Conservation (phyloP, 78 protist genomes). For the Protostelium mycophagum region DNA sequence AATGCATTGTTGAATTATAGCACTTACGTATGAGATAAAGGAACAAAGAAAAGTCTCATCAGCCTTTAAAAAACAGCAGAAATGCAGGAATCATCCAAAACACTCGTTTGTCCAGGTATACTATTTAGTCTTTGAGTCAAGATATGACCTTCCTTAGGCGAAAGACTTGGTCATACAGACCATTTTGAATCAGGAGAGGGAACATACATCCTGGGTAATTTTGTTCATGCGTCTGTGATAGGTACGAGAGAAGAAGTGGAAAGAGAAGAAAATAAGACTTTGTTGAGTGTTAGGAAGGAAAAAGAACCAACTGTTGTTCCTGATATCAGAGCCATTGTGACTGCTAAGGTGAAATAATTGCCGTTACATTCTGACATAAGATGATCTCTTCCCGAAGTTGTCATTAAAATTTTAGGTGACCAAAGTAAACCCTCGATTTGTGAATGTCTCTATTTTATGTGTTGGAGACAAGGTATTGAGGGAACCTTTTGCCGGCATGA, state of each 20-base stretch:
- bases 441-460: constrained; percentile 57
- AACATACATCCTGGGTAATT: neutral
- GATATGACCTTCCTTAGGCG: neutral
- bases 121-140: neutral
- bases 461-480: constrained; percentile 50
- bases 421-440: constrained; percentile 46
- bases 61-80: neutral
- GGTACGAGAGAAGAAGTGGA: neutral
- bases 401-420: constrained; percentile 14
- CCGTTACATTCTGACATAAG: no score
- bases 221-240: neutral
- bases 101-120: neutral
- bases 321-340: constrained; percentile 56
- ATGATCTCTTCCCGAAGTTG: neutral
- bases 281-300: constrained; percentile 11
- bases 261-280: neutral
- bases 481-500: constrained; percentile 58
- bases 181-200: neutral
- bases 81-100: neutral
- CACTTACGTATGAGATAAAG: no score
- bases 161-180: neutral
- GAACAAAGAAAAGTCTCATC: no score
- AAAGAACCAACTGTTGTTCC: constrained; percentile 59
- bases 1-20: no score
- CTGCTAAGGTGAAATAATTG: constrained; percentile 8